A percentile compares a stretch with the other conserved stretches of the same genome.
Evolutionary conservation across 192 early-diverging fungal species (phyloP).

Genomic region (Coemansia sp.): DNA sequence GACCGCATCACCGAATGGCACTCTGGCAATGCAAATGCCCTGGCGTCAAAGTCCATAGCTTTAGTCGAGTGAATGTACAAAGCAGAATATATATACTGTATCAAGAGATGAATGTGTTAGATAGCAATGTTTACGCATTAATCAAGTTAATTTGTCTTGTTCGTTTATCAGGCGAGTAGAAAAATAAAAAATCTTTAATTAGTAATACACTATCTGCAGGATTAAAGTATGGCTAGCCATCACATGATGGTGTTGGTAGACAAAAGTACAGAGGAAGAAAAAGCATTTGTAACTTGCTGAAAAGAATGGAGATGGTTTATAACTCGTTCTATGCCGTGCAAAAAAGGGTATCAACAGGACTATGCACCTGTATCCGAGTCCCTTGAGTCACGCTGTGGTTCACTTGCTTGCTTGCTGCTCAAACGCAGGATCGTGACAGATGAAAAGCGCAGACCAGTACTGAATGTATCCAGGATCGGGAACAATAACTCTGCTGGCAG

Average conservation of each 20-base stretch:
- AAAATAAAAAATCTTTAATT: too few relatives aligned
- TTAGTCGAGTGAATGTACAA: too few relatives aligned
- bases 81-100: too few relatives aligned
- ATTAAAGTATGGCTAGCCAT: background rate
- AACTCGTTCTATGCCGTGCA: too few relatives aligned
- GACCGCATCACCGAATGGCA: slow-evolving; percentile 34
- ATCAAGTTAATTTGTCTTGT: too few relatives aligned
- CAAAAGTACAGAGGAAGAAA: background rate
- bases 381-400: background rate
- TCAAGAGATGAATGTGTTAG: too few relatives aligned
- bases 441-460: slow-evolving; percentile 53
- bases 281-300: background rate
- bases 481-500: slow-evolving; percentile 10
- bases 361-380: background rate
- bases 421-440: slow-evolving; percentile 33
- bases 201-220: background rate
- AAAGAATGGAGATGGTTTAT: too few relatives aligned
- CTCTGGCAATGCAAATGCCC: slow-evolving; percentile 15
- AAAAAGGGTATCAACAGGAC: background rate
- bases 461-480: slow-evolving; percentile 40
- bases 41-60: background rate
- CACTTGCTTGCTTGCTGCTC: background rate
- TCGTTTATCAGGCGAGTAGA: too few relatives aligned
- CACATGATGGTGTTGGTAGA: background rate
- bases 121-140: too few relatives aligned